These are phyloP conservation scores for Kernera saxatilis DNA, from an alignment of 345 rosid genomes.

Conservation along the genomic window DNA sequence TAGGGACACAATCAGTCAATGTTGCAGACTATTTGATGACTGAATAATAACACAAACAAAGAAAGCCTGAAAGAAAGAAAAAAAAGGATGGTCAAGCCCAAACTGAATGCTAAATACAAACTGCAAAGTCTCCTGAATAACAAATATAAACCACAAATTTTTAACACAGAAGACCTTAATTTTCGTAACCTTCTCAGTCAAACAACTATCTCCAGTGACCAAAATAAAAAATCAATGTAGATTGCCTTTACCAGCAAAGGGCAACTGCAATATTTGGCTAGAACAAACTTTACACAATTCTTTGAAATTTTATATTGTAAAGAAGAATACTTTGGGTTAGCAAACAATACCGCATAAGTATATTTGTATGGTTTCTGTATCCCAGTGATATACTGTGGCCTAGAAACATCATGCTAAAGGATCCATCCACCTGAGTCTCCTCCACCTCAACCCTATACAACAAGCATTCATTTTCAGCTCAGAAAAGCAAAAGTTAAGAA, in stretches of 20 bases:
- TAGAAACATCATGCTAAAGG: conserved; percentile 87
- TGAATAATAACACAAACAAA: conserved; percentile 8
- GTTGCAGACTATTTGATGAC: neutral
- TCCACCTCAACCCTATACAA: conserved; percentile 72
- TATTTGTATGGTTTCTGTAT: conserved; percentile 87
- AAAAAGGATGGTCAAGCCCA: neutral
- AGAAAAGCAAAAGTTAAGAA: neutral
- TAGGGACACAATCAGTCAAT: conserved; percentile 15
- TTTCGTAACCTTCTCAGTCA: neutral
- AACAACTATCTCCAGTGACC: neutral
- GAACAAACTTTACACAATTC: neutral
- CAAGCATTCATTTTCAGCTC: conserved; percentile 2
- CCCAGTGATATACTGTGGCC: conserved; percentile 79
- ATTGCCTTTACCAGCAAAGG: neutral
- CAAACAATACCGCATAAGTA: conserved; percentile 63
- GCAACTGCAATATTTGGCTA: neutral
- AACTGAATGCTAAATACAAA: neutral
- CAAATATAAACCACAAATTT: neutral
- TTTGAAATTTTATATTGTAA: neutral
- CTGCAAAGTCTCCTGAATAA: neutral
- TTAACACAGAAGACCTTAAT: neutral
- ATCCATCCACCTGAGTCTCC: conserved; percentile 72
- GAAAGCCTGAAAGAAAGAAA: neutral
- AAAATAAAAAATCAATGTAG: neutral
- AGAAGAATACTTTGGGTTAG: neutral